Base-by-base conservation (phyloP, 805 yeast species). In the Saccharomycopsis schoenii region DNA sequence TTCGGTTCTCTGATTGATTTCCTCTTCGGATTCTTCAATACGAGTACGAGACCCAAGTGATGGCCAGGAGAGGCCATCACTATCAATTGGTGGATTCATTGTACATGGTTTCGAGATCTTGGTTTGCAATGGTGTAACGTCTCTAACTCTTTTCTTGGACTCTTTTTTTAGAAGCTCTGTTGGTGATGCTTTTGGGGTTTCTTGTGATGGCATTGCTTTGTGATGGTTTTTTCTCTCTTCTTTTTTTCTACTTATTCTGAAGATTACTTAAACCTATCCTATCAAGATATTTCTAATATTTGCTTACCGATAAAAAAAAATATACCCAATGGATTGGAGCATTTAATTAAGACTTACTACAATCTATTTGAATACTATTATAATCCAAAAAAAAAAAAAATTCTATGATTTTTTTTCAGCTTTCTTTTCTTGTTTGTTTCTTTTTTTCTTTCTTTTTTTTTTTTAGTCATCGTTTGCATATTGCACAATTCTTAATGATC, bases 21-120 rank as follows among this genome's bases (percentile, higher is more conserved):
- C 90, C 55, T 83, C 89, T 3, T 78, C 78, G 1, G 83, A 76
- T 62, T 88, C 88, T 62, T 85, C 90, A 15, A 89, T 80, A 60
- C 98, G 78, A 36, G 71, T 73, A 61, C 96, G 77, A 6, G 99
- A 93, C 9, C 98, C 98, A 2, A 78, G 68, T 17, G 92, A 84
- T 17, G 97, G 98, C 97, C 97, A 93, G 54, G 97, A 89, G 56
- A 93, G 80, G 0, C 97, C 97, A 72, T 89, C 97, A 54, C 80
- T 83, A 69, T 90, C 97, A 40, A 91, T 86, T 19, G 97, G 94
- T 0, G 97, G 92, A 65, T 83, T 85, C 59, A 87, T 72, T 1
- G 96, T 88, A 70, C 85, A 87, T 21, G 96, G 96, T 4, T 91
- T 83, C 0, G 92, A 91, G 1, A 90, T 89, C 68, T 91, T 78